These are phyloP conservation scores for Xenoacremonium recifei DNA, from an alignment of 2,329 filamentous ascomycete genomes.

Conservation along the genomic window DNA sequence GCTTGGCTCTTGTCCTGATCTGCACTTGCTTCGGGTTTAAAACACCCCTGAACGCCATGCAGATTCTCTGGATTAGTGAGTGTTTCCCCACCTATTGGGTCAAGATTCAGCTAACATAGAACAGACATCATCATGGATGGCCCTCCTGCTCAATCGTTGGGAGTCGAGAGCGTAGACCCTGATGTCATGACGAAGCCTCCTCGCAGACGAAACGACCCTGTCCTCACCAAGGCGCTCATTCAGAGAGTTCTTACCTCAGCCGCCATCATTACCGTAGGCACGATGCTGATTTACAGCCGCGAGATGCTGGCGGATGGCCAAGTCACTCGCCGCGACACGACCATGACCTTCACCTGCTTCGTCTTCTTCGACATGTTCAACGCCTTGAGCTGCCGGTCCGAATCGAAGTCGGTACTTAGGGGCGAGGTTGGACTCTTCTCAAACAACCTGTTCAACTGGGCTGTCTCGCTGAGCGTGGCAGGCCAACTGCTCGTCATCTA, in stretches of 20 bases:
- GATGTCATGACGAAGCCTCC: constrained; percentile 92
- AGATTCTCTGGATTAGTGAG: constrained; percentile 99
- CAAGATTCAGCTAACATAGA: constrained; percentile 14
- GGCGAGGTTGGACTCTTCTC: constrained; percentile 81
- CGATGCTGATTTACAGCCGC: constrained; percentile 83
- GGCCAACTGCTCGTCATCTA: constrained; percentile 93
- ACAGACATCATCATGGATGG: constrained; percentile 99
- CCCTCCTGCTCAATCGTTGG: constrained; percentile 92
- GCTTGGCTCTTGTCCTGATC: constrained; percentile 84
- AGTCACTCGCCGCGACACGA: constrained; percentile 91
- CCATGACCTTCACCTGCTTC: constrained; percentile 99
- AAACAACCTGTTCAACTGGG: constrained; percentile 96
- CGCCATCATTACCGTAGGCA: constrained; percentile 86
- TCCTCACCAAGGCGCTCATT: constrained; percentile 82
- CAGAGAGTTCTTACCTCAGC: constrained; percentile 85
- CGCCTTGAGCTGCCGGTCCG: constrained; percentile 86
- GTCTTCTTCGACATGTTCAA: constrained; percentile 99
- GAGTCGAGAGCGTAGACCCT: constrained; percentile 91
- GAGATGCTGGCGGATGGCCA: constrained; percentile 84
- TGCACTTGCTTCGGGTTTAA: constrained; percentile 92
- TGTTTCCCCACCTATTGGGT: constrained; percentile 19
- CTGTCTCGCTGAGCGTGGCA: constrained; percentile 78
- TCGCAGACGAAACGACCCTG: constrained; percentile 77
- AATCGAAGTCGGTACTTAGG: constrained; percentile 82
- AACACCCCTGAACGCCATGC: constrained; percentile 97